Conservation (phyloP, 805 yeast genomes). For the Candida palmyrensis region DNA sequence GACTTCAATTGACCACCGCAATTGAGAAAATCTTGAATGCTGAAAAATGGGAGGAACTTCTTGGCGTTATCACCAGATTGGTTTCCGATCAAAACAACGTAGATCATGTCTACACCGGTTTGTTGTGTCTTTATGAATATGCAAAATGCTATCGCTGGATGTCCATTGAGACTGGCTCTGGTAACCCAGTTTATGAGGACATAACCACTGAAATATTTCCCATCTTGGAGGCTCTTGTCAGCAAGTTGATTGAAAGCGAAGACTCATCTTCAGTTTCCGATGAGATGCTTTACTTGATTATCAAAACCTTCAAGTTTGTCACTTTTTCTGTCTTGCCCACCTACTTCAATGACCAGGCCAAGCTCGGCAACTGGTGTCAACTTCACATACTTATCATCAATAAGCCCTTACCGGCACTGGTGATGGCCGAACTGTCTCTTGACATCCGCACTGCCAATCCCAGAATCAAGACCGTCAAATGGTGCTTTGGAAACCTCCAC, state of each 20-base stretch:
- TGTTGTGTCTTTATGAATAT: slow-evolving; percentile 36
- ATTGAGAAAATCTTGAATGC: slow-evolving; percentile 48
- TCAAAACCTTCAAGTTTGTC: slow-evolving; percentile 37
- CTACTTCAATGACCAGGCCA: slow-evolving; percentile 27
- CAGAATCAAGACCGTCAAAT: slow-evolving; percentile 36
- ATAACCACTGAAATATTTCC: slow-evolving; percentile 33
- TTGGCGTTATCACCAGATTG: slow-evolving; percentile 34
- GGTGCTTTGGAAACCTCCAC: slow-evolving; percentile 42
- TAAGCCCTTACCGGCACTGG: slow-evolving; percentile 32
- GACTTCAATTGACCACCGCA: slow-evolving; percentile 55
- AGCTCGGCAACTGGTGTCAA: slow-evolving; percentile 39
- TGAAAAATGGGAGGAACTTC: slow-evolving; percentile 41
- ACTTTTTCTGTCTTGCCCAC: slow-evolving; percentile 34
- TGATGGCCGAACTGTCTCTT: slow-evolving; percentile 24
- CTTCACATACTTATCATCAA: slow-evolving; percentile 32
- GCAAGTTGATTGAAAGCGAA: slow-evolving; percentile 17
- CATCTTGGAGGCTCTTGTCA: slow-evolving; percentile 25
- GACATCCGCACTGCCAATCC: slow-evolving; percentile 36
- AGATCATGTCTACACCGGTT: slow-evolving; percentile 36
- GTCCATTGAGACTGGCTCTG: slow-evolving; percentile 39
- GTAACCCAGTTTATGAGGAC: slow-evolving; percentile 37
- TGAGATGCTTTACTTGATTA: slow-evolving; percentile 34
- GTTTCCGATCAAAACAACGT: slow-evolving; percentile 22
- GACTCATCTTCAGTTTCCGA: slow-evolving; percentile 16
- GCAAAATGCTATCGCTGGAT: slow-evolving; percentile 37